Evolutionary conservation across 2,329 filamentous ascomycete species (phyloP).

Genomic region (Trichoderma sp.): DNA sequence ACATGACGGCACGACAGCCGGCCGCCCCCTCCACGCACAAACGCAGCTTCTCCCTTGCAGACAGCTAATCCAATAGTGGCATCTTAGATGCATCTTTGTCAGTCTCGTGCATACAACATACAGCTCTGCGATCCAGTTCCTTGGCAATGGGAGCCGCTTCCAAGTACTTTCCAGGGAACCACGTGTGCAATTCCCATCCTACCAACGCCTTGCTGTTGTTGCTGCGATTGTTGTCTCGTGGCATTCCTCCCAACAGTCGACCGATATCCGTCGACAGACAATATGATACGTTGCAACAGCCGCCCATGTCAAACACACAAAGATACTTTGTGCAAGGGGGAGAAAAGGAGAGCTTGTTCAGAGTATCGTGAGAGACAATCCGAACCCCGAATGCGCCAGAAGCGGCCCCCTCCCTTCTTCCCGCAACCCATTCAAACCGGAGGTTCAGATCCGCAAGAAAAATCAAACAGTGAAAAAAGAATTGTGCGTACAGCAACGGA

Average conservation of each 20-base stretch:
- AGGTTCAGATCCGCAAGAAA: not conserved
- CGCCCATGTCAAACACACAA: not conserved
- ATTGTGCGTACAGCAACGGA: not conserved
- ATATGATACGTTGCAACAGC: constrained; percentile 3
- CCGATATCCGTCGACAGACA: constrained; percentile 10
- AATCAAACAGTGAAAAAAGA: not conserved
- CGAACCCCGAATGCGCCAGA: not conserved
- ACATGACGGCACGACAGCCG: not conserved
- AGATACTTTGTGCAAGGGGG: not conserved
- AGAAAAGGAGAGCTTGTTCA: not conserved
- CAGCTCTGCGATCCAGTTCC: not conserved
- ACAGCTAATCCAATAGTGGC: not conserved
- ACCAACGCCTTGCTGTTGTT: not conserved
- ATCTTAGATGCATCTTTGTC: not conserved
- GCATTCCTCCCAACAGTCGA: not conserved
- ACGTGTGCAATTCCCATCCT: not conserved
- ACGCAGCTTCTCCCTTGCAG: not conserved
- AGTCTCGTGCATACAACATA: not conserved
- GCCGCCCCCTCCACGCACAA: not conserved
- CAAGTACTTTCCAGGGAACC: not conserved
- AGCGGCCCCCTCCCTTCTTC: not conserved
- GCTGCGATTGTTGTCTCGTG: not conserved
- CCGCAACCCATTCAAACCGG: not conserved
- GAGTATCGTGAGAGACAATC: not conserved
- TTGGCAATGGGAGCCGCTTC: not conserved